These are phyloP conservation scores for Trichoderma asperelloides DNA, from an alignment of 495 filamentous ascomycete genomes.

Conservation along the genomic window DNA sequence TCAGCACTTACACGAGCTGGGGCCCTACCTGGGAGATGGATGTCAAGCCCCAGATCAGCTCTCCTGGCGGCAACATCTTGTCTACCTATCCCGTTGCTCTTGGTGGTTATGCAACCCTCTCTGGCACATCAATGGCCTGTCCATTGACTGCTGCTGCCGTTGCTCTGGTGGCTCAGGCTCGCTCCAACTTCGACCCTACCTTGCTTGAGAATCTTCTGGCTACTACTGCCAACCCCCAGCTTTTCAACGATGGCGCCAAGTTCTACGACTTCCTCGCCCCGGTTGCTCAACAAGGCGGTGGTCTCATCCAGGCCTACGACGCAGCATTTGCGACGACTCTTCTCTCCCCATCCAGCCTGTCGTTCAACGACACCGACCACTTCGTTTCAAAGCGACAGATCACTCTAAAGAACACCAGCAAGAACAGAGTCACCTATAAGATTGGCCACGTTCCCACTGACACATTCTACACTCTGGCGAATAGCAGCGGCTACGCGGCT, in stretches of 20 bases:
- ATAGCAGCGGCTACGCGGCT: slow-evolving; percentile 20
- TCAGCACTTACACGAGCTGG: slow-evolving; percentile 47
- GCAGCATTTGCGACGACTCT: slow-evolving; percentile 45
- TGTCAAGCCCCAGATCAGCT: slow-evolving; percentile 44
- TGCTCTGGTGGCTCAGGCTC: slow-evolving; percentile 42
- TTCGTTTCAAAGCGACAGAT: slow-evolving; percentile 39
- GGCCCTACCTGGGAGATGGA: slow-evolving; percentile 47
- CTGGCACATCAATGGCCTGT: slow-evolving; percentile 54
- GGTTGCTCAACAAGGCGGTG: slow-evolving; percentile 48
- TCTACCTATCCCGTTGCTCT: slow-evolving; percentile 44
- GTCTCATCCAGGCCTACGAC: slow-evolving; percentile 48
- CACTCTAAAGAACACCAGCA: slow-evolving; percentile 43
- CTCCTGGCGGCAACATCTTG: slow-evolving; percentile 47
- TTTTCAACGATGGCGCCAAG: slow-evolving; percentile 38
- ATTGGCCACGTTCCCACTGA: slow-evolving; percentile 34
- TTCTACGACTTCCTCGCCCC: slow-evolving; percentile 37
- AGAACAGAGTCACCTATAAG: slow-evolving; percentile 34
- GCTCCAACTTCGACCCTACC: slow-evolving; percentile 39
- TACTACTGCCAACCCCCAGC: slow-evolving; percentile 33
- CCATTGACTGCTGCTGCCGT: slow-evolving; percentile 46
- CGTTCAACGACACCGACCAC: slow-evolving; percentile 51
- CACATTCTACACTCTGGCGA: slow-evolving; percentile 35
- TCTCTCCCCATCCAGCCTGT: slow-evolving; percentile 42
- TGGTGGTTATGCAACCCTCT: slow-evolving; percentile 45
- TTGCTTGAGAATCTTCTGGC: slow-evolving; percentile 38